Base-by-base conservation (phyloP, 2,329 filamentous ascomycete genomes). In the Lachnellula hyalina region DNA sequence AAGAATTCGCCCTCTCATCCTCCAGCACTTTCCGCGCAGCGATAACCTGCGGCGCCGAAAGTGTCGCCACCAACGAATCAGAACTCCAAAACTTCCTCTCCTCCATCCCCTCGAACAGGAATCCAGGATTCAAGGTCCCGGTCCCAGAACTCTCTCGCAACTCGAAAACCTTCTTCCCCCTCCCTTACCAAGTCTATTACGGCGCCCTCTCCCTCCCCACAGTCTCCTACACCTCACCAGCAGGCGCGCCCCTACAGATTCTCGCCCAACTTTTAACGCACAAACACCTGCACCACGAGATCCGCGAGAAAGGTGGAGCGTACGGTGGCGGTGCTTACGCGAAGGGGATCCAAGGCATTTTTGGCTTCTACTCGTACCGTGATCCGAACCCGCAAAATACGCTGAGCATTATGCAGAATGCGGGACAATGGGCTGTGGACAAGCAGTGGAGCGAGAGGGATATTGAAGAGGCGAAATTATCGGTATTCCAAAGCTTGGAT, bases 131-230 rank as follows among this genome's bases (percentile, higher is more conserved):
- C 14, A 67, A 60, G 49, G 67, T 68, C 48, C 71, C 65, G 21
- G 65, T 28, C 40, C 67, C 52, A 15, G 63, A 56, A 51, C 69
- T 75, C 21, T 62, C 74, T 32, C 73, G 74, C 59, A 78, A 84
- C 59, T 76, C 77, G 61, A 94, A 91, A 70, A 86, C 90, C 0
- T 95, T 97, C 73, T 97, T 96, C 73, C 87, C 93, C 23, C 79
- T 99, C 17, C 94, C 94, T 0, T 99, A 96, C 73, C 94, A 99
- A 73, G 94, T 99, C 35, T 96, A 96, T 70, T 97, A 97, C 69
- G 90, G 93, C 7, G 88, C 86, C 15, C 79, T 94, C 45, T 87
- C 90, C 17, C 74, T 96, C 14, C 85, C 89, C 6, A 96, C 93
- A 0, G 87, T 88, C 0, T 89, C 92, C 0, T 99, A 96, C 72